A percentile compares a stretch with the other conserved stretches of the same genome.
These are phyloP conservation scores for Pseudogymnoascus sp. DNA, from an alignment of 2,329 filamentous ascomycete species.

Conservation along the genomic window DNA sequence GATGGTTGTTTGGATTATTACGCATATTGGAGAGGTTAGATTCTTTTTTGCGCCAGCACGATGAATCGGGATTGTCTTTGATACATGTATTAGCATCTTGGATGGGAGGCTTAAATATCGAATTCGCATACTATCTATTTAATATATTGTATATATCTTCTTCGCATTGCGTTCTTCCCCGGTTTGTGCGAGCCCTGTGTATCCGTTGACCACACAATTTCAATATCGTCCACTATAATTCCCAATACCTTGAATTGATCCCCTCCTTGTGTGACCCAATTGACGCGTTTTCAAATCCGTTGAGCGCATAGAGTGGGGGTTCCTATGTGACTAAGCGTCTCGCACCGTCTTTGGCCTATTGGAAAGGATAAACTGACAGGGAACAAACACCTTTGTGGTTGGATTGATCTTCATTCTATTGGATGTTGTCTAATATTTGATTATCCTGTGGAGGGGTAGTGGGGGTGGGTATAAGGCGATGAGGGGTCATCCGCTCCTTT, in stretches of 20 bases:
- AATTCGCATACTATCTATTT: background rate
- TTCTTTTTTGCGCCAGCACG: background rate
- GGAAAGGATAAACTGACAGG: background rate
- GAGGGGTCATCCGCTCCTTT: constrained; percentile 8
- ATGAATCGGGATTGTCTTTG: background rate
- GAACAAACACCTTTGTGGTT: background rate
- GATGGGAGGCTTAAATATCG: background rate
- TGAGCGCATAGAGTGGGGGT: background rate
- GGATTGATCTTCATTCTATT: background rate
- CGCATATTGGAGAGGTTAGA: background rate
- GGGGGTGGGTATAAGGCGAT: background rate
- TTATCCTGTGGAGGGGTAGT: constrained; percentile 4
- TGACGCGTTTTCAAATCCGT: background rate
- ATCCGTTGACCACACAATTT: background rate
- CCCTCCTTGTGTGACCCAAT: background rate
- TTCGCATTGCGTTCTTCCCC: background rate
- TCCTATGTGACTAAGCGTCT: background rate
- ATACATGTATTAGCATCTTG: background rate
- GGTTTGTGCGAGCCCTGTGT: background rate
- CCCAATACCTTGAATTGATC: background rate
- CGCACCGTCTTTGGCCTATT: background rate
- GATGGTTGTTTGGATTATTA: background rate
- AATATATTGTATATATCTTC: background rate
- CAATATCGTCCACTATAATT: background rate
- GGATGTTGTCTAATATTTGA: background rate